phyloP scores from a whole-genome alignment of 192 early-diverging fungal species.

The Coemansia sp. region DNA sequence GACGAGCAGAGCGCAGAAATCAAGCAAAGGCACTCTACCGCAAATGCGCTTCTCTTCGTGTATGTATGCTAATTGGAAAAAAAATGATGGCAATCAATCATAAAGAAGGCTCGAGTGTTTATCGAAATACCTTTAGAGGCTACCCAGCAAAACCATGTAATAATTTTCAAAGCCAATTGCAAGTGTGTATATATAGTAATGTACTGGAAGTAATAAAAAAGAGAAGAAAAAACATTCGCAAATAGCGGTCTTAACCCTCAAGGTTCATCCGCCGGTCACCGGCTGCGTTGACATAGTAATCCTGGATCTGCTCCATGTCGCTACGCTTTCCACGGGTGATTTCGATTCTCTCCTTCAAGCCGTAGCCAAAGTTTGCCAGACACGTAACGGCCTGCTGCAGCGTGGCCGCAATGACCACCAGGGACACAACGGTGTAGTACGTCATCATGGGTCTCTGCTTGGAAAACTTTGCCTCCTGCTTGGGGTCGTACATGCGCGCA shows the following conservation, averaged over 20 bases:
- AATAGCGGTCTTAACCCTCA: slow-evolving; percentile 19
- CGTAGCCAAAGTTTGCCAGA: slow-evolving; percentile 54
- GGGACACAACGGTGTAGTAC: slow-evolving; percentile 48
- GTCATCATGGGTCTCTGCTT: slow-evolving; percentile 52
- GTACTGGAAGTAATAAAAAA: neutral
- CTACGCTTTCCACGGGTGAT: slow-evolving; percentile 54
- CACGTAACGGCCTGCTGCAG: slow-evolving; percentile 44
- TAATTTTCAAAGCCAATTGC: neutral
- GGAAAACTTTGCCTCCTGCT: slow-evolving; percentile 46
- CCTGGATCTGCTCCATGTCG: slow-evolving; percentile 57
- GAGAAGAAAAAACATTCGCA: neutral
- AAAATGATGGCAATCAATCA: no score
- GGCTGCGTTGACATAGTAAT: slow-evolving; percentile 54
- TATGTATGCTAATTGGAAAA: no score
- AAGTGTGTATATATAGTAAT: neutral
- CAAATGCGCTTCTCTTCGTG: no score
- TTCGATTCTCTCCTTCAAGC: slow-evolving; percentile 50
- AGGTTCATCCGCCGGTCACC: slow-evolving; percentile 54
- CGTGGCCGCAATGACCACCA: slow-evolving; percentile 39
- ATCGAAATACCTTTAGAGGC: no score
- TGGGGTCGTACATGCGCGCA: slow-evolving; percentile 52
- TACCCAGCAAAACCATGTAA: no score
- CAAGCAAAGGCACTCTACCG: no score
- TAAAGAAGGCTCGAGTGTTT: no score
- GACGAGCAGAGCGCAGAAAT: no score